Conservation (phyloP, 106 monocot species). For the Dendrobium catenatum region DNA sequence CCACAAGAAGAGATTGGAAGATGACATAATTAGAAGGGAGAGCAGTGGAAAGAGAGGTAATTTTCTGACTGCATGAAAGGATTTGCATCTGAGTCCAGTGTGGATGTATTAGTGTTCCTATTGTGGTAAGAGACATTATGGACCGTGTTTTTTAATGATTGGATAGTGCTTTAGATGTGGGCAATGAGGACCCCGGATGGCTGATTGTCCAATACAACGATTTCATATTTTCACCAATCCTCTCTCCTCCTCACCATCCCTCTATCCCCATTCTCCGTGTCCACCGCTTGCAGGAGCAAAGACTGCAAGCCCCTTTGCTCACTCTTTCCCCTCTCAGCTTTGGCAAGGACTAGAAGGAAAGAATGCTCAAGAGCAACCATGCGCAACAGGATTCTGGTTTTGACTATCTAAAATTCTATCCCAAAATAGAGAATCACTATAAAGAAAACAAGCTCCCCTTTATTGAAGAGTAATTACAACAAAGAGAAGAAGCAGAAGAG, state of each 20-base stretch:
- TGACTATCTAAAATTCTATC: neutral
- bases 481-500: neutral
- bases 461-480: neutral
- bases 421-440: neutral
- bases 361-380: neutral
- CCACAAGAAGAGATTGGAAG: too few relatives aligned
- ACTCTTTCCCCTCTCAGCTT: neutral
- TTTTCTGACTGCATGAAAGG: too few relatives aligned
- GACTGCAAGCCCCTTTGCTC: neutral
- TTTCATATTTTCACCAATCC: neutral
- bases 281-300: neutral
- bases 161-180: too few relatives aligned
- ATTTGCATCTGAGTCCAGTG: too few relatives aligned
- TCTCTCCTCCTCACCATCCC: neutral
- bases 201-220: too few relatives aligned
- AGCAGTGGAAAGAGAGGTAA: too few relatives aligned
- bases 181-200: too few relatives aligned
- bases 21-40: too few relatives aligned
- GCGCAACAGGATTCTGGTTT: neutral
- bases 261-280: neutral
- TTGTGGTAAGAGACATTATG: too few relatives aligned
- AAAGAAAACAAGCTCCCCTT: neutral
- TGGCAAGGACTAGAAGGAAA: neutral
- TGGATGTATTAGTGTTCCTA: too few relatives aligned
- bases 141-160: too few relatives aligned